Conservation (phyloP, 2,329 filamentous ascomycete genomes). For the Rhytidhysteron rufulum region DNA sequence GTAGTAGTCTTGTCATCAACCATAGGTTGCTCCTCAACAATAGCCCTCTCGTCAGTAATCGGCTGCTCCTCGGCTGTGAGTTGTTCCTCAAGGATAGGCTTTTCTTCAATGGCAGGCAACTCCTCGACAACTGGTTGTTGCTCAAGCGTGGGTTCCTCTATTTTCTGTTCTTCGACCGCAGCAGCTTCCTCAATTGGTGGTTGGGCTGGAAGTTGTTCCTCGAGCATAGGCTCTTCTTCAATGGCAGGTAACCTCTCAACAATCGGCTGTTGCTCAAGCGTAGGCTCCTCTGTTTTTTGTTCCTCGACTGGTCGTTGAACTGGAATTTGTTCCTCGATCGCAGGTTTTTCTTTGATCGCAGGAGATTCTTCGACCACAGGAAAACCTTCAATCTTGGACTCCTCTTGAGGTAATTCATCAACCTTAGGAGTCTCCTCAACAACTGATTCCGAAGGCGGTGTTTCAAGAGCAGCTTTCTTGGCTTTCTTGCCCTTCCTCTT, state of each 20-base stretch:
- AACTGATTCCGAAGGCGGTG: background rate
- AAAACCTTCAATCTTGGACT: no score
- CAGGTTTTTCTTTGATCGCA: background rate
- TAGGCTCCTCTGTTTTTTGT: background rate
- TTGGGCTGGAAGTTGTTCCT: background rate
- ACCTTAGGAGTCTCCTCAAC: background rate
- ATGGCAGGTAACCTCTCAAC: background rate
- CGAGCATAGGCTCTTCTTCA: background rate
- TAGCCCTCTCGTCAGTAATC: background rate
- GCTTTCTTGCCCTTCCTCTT: slow-evolving; percentile 5
- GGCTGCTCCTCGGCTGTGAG: no score
- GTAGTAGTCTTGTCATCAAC: background rate
- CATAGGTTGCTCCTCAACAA: background rate
- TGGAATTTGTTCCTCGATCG: background rate
- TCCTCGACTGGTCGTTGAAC: background rate
- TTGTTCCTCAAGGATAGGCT: background rate
- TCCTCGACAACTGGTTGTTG: background rate
- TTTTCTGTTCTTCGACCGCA: no score
- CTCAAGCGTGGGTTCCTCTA: background rate
- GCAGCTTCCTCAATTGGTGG: no score
- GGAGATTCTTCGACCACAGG: background rate
- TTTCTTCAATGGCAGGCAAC: background rate
- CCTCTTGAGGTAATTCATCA: no score
- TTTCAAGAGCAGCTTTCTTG: slow-evolving; percentile 2
- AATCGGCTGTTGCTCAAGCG: background rate